Percentiles rank a stretch among this genome's conserved stretches.
phyloP scores from a whole-genome alignment of 2,329 filamentous ascomycete species.

The Fusarium sp. region DNA sequence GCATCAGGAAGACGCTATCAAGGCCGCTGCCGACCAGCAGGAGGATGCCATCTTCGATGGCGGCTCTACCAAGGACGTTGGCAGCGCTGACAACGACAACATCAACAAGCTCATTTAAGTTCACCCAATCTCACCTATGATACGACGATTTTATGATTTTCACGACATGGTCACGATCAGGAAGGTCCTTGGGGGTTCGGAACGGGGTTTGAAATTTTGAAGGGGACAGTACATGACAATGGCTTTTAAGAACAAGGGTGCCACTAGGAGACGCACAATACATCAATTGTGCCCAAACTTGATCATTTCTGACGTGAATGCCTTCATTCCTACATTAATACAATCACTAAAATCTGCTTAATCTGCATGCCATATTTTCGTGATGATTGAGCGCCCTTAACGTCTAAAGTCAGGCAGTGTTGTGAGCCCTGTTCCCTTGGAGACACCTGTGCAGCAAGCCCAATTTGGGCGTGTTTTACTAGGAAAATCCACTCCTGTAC shows the following conservation, averaged over 20 bases:
- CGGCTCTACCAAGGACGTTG: not conserved
- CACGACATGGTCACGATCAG: not conserved
- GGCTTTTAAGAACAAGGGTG: not conserved
- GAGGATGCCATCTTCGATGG: not conserved
- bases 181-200: not conserved
- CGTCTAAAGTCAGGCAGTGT: not conserved
- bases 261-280: not conserved
- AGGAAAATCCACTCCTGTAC: not conserved
- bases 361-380: rapidly evolving
- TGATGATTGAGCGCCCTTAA: not conserved
- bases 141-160: not conserved
- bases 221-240: not conserved
- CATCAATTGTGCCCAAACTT: conserved; percentile 13
- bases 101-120: too few species aligned
- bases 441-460: not conserved
- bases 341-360: rapidly evolving
- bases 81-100: too few species aligned
- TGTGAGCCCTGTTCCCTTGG: not conserved
- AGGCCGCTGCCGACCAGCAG: not conserved
- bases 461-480: not conserved
- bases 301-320: conserved; percentile 10
- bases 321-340: not conserved
- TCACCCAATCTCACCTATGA: not conserved
- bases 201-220: not conserved
- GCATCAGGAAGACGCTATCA: too few species aligned